phyloP scores from a whole-genome alignment of 768 basidiomycete species.

The Asterophora parasitica region DNA sequence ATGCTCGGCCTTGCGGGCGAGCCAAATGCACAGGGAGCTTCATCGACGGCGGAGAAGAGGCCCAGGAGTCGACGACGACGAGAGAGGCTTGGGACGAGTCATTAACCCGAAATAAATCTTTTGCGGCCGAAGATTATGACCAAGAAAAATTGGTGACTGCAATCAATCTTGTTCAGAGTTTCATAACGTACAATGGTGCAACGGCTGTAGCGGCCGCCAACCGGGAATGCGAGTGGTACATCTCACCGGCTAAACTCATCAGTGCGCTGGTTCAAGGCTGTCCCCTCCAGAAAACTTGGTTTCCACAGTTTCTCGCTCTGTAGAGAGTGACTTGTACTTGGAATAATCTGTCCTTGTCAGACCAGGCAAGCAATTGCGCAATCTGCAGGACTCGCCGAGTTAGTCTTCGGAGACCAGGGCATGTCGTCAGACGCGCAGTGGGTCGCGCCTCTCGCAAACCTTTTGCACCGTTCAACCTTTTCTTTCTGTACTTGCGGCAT shows the following conservation, averaged over 20 bases:
- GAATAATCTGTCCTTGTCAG: slow-evolving; percentile 83
- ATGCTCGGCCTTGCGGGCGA: slow-evolving; percentile 4
- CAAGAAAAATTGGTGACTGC: no score
- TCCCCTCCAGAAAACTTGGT: slow-evolving; percentile 96
- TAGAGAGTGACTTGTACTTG: slow-evolving; percentile 61
- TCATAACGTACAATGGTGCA: slow-evolving; percentile 44
- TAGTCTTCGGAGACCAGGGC: slow-evolving; percentile 90
- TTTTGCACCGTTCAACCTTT: slow-evolving; percentile 46
- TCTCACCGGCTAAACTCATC: slow-evolving; percentile 53
- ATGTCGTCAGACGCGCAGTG: slow-evolving; percentile 81
- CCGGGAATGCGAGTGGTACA: slow-evolving; percentile 74
- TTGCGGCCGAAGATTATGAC: background rate
- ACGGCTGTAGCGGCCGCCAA: slow-evolving; percentile 80
- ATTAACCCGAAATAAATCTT: no score
- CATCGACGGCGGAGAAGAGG: slow-evolving; percentile 5
- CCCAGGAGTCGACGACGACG: no score
- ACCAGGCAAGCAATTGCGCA: slow-evolving; percentile 95
- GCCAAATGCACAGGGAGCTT: slow-evolving; percentile 17
- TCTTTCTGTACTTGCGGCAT: no score
- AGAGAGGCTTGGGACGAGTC: no score
- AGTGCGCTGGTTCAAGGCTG: slow-evolving; percentile 93
- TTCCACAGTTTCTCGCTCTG: slow-evolving; percentile 61
- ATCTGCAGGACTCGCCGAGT: slow-evolving; percentile 82
- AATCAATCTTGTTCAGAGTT: no score
- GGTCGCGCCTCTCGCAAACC: slow-evolving; percentile 75